Evolutionary conservation across 2,329 filamentous ascomycete species (phyloP), one percentile per base, ranked within the genome.

Genomic region (Aspergillus novoparasiticus): DNA sequence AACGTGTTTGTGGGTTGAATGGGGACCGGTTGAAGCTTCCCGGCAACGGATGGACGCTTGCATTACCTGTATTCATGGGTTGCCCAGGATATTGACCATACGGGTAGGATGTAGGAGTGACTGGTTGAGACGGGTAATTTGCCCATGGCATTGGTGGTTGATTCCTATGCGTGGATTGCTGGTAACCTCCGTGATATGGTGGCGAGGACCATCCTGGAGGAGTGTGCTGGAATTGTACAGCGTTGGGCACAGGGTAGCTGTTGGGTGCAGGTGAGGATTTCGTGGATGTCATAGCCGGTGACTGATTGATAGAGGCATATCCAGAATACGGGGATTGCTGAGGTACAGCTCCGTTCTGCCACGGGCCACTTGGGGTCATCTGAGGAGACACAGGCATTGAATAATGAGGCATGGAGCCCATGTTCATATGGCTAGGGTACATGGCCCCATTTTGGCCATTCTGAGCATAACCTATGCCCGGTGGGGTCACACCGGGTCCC

Each of bases 1-100:
- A 91, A 73, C 96, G 92, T 19, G 92, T 97, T 80, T 96, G 94
- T 0, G 94, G 94, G 74, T 97, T 97, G 81, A 98, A 97, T 14
- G 90, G 88, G 71, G 93, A 92, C 62, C 93, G 86, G 73, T 91
- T 92, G 74, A 87, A 96, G 78, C 90, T 95, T 41, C 92, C 92
- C 16, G 93, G 92, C 61, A 96, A 88, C 6, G 92, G 91, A 75
- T 97, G 92, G 73, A 93, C 90, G 62, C 86, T 87, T 76, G 91
- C 89, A 10, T 89, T 88, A 56, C 89, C 89, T 58, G 85, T 83
- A 28, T 74, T 71, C 64, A 79, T 69, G 39, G 74, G 69, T 66
- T 91, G 87, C 21, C 84, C 86, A 4, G 92, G 90, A 54, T 94
- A 84, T 73, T 96, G 92, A 3, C 92, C 90, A 75, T 90, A 97